Conservation (phyloP, 805 yeast genomes). For the Candida vaughaniae region DNA sequence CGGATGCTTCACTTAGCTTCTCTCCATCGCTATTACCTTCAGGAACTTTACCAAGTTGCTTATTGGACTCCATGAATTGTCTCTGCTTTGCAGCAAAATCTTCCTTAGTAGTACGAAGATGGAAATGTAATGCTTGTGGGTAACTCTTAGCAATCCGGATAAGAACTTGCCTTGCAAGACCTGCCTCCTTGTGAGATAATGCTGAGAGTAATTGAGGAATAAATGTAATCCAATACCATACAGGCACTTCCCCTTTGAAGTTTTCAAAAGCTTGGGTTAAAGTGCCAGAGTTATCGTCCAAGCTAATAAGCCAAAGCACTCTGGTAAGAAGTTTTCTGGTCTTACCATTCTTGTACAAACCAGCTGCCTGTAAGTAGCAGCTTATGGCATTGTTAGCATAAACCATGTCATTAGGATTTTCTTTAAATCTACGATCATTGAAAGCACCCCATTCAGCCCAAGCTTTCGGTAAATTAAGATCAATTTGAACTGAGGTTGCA, state of each 20-base stretch:
- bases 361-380: constrained; percentile 97
- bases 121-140: constrained; percentile 98
- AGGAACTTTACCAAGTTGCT: constrained; percentile 18
- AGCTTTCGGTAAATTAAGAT: constrained; percentile 90
- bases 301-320: constrained; percentile 87
- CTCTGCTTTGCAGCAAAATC: constrained; percentile 86
- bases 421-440: constrained; percentile 84
- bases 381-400: constrained; percentile 92
- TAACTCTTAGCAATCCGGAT: constrained; percentile 92
- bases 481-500: constrained; percentile 96
- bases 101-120: constrained; percentile 90
- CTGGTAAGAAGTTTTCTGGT: constrained; percentile 85
- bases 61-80: constrained; percentile 49
- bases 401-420: constrained; percentile 73
- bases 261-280: constrained; percentile 85
- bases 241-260: constrained; percentile 94
- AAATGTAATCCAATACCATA: constrained; percentile 98
- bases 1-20: constrained; percentile 2
- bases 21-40: constrained; percentile 3
- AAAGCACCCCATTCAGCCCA: constrained; percentile 99
- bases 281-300: constrained; percentile 82
- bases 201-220: constrained; percentile 92
- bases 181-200: constrained; percentile 87
- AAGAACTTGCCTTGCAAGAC: constrained; percentile 80
- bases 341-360: constrained; percentile 88